Evolutionary conservation across 2,329 filamentous ascomycete genomes (phyloP).

Genomic region (Teratosphaeria nubilosa): DNA sequence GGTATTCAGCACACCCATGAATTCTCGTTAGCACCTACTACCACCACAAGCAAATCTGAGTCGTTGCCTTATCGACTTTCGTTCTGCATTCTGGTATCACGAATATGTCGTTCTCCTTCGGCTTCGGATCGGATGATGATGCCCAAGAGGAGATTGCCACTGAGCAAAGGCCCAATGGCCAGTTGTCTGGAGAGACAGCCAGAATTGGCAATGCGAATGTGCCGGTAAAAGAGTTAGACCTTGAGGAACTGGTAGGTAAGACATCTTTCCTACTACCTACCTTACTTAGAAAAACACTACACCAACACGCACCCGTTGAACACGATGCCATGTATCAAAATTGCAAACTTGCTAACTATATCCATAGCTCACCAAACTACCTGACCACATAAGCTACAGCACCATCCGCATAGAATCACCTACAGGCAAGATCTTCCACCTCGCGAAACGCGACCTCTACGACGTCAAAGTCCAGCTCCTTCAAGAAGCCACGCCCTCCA

Average conservation of each 20-base stretch:
- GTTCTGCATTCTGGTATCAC: neutral
- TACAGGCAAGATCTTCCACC: constrained; percentile 40
- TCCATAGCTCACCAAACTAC: constrained; percentile 46
- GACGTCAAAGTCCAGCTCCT: constrained; percentile 74
- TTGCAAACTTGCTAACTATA: constrained; percentile 1
- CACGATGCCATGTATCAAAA: neutral
- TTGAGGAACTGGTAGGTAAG: constrained; percentile 39
- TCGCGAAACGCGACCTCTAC: constrained; percentile 70
- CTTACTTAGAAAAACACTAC: neutral
- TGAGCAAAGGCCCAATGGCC: neutral
- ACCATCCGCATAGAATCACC: constrained; percentile 52
- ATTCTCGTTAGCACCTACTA: neutral
- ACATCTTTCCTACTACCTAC: neutral
- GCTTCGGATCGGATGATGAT: neutral
- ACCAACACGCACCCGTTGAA: constrained; percentile 4
- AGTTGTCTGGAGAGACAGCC: neutral
- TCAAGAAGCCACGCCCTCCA: constrained; percentile 43
- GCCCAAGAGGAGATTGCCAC: neutral
- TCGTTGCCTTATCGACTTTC: neutral
- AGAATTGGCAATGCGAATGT: neutral
- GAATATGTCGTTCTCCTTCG: neutral
- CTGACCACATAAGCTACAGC: constrained; percentile 64
- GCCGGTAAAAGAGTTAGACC: constrained; percentile 26
- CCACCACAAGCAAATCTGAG: neutral
- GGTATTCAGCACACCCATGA: neutral